A percentile compares a stretch with the other conserved stretches of the same genome.
Evolutionary conservation across 1,284 basidiomycete species (phyloP).

Genomic region (Entoloma clypeatum): DNA sequence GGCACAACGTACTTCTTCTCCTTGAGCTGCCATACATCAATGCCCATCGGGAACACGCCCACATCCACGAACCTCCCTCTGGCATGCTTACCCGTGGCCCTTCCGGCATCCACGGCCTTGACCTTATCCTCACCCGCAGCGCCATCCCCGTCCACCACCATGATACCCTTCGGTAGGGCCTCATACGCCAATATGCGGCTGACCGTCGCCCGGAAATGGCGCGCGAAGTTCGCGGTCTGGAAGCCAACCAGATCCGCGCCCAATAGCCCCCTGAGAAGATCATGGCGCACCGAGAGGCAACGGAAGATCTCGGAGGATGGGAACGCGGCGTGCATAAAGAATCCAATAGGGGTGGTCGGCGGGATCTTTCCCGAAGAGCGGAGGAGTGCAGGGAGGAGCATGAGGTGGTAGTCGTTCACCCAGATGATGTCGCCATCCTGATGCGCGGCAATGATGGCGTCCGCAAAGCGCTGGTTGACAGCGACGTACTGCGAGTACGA

Average conservation of each 20-base stretch:
- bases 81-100: constrained; percentile 26
- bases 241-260: constrained; percentile 66
- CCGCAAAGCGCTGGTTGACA: constrained; percentile 83
- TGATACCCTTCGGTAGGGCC: constrained; percentile 81
- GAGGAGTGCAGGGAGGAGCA: constrained; percentile 78
- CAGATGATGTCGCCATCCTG: constrained; percentile 82
- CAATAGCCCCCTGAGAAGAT: constrained; percentile 70
- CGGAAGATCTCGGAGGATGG: constrained; percentile 87
- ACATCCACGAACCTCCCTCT: constrained; percentile 73
- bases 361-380: constrained; percentile 48
- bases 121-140: constrained; percentile 23
- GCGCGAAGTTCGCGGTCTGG: constrained; percentile 79
- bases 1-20: constrained; percentile 53
- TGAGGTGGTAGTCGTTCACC: constrained; percentile 86
- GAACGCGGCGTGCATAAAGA: constrained; percentile 89
- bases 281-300: constrained; percentile 67
- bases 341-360: constrained; percentile 71
- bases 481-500: constrained; percentile 77
- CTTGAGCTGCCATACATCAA: constrained; percentile 72
- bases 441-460: constrained; percentile 69
- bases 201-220: constrained; percentile 82
- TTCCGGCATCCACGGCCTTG: constrained; percentile 18
- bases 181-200: constrained; percentile 78
- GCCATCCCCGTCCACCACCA: constrained; percentile 40
- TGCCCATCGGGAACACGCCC: constrained; percentile 86